Evolutionary conservation across 2,329 filamentous ascomycete genomes (phyloP), one percentile per base, ranked within the genome.

Genomic region (Diaporthe aspalathi): DNA sequence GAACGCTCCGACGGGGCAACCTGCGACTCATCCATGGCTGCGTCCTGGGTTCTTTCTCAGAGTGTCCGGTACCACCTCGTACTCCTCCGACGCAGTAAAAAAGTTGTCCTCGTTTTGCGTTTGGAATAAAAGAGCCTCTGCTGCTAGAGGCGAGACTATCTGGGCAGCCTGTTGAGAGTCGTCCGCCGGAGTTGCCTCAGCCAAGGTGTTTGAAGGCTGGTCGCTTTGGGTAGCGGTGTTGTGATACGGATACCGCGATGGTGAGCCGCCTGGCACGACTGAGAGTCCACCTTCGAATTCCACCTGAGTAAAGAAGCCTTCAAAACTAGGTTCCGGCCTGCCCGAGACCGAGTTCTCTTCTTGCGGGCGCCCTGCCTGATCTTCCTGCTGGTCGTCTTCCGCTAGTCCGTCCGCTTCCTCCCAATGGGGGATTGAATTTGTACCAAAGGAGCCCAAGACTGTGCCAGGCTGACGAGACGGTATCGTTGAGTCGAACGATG

Each of bases 121-220:
- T 12, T 60, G 57, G 27, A 73, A 69, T 2, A 69, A 27, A 9
- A 66, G 57, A 29, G 45, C 35, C 32, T 65, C 52, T 14, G 45
- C 47, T 66, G 56, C 45, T 45, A 71, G 22, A 22, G 72, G 72
- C n/a, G 57, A 66, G 22, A 68, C 65, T 43, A 53, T 43, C 54
- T 73, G 72, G 35, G 72, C 72, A 65, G 69, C 56, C 45, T 73
- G 72, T 35, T 71, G 69, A 49, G 72, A 71, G 43, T 71, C 72
- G 43, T 71, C 57, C 2, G 38, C 7, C 17, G 63, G 40, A 49
- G 56, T 68, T 20, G 53, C 57, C 43, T 62, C 65, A n/a, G 57
- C 57, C 38, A 63, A n/a, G 1, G 50, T 53, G 53, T 40, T 49
- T 43, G 38, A 50, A 24, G 38, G 49, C 40, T 67, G 57, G 29